Conservation (phyloP, 1,139 yeast genomes). For the Hansenula lynferdii region DNA sequence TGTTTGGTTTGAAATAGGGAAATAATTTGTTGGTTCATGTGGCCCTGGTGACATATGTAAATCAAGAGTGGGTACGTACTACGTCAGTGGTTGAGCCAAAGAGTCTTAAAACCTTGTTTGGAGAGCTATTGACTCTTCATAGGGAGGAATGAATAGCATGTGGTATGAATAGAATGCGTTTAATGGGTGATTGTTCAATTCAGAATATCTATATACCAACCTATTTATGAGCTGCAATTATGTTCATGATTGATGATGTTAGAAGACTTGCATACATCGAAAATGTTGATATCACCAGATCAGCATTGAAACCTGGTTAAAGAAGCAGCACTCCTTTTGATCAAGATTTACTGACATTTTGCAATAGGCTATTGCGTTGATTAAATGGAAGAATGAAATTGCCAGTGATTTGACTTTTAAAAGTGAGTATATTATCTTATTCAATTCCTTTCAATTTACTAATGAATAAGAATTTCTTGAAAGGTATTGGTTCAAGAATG, state of each 20-base stretch:
- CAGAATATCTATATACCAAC: no score
- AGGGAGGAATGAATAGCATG: no score
- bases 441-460: neutral
- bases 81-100: neutral
- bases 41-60: neutral
- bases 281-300: neutral
- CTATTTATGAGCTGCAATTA: no score
- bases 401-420: neutral
- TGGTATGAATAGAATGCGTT: no score
- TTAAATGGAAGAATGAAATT: constrained; percentile 4
- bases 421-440: neutral
- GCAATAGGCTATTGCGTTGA: constrained; percentile 5
- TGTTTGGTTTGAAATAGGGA: neutral
- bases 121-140: no score
- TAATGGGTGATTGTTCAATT: no score
- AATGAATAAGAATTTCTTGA: no score
- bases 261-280: neutral
- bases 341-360: neutral
- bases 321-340: no score
- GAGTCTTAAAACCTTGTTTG: no score
- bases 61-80: neutral
- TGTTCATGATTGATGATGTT: neutral
- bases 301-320: no score
- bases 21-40: neutral
- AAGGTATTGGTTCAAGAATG: no score